Percentiles rank a stretch among this genome's conserved stretches.
Evolutionary conservation across 257 asterid species (phyloP).

Genomic region (Orobanche coerulescens): DNA sequence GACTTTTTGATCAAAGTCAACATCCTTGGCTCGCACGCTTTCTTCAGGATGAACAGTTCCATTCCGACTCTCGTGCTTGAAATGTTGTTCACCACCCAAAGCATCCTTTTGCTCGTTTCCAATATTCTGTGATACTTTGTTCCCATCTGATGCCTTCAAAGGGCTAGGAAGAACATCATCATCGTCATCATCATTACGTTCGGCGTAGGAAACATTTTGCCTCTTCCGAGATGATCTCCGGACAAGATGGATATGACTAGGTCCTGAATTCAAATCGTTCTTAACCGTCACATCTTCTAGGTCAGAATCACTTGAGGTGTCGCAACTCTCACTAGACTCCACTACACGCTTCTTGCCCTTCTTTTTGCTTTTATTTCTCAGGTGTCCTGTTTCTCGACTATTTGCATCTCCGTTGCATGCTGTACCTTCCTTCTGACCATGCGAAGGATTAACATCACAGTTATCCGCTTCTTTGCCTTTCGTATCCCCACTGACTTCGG

Average conservation of each 20-base stretch:
- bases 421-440: slow-evolving; percentile 20
- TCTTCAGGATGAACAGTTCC: slow-evolving; percentile 23
- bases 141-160: slow-evolving; percentile 30
- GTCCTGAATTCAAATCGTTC: slow-evolving; percentile 29
- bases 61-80: slow-evolving; percentile 9
- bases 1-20: slow-evolving; percentile 19
- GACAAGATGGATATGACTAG: slow-evolving; percentile 20
- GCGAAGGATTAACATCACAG: slow-evolving; percentile 2
- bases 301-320: slow-evolving; percentile 40
- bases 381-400: slow-evolving; percentile 18
- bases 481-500: slow-evolving; percentile 24
- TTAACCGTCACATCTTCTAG: slow-evolving; percentile 27
- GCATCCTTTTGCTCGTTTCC: slow-evolving; percentile 23
- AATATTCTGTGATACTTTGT: slow-evolving; percentile 25
- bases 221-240: slow-evolving; percentile 61
- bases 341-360: slow-evolving; percentile 32
- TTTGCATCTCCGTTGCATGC: slow-evolving; percentile 23
- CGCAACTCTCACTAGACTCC: slow-evolving; percentile 53
- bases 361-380: slow-evolving; percentile 36
- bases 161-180: slow-evolving; percentile 32
- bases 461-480: slow-evolving; percentile 22
- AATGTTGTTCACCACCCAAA: slow-evolving; percentile 20
- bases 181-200: slow-evolving; percentile 41
- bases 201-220: slow-evolving; percentile 48
- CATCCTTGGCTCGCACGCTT: slow-evolving; percentile 18